Evolutionary conservation across 177 flowering plant genomes (phyloP), one percentile per base, ranked within the genome.

Genomic region (Vitis hybrid): DNA sequence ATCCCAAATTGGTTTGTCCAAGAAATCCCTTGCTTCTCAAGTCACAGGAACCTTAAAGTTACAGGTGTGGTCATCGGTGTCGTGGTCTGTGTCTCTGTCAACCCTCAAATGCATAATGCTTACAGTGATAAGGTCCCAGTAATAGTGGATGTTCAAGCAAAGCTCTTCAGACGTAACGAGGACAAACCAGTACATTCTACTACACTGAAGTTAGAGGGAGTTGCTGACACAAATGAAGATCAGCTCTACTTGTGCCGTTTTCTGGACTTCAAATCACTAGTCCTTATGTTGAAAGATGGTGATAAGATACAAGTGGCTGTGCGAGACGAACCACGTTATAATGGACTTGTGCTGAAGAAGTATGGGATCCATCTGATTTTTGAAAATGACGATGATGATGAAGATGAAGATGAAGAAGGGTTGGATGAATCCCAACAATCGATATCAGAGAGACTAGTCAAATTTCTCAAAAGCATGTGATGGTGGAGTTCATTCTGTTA

Each of bases 381-480:
- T 48, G 81, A 80, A 58, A 76, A 80, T 65, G 83, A 78, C 51
- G 82, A 81, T 70, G 80, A 78, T 59, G 11, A 61, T 61, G 64
- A 22, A 10, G 68, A 69, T 8, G 65, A 70, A 1, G 68, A 77
- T 57, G 81, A 76, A 58, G 71, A 64, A 22, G 69, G 50, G 15
- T 59, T 78, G 67, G 65, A 67, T 19, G 74, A 68, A 59, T 61
- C 62, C 15, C 61, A 71, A 58, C 77, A 66, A 34, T 71, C 81
- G 9, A 74, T 71, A 14, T 76, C 84, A 2, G 53, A 68, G 8
- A 81, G 52, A 73, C 51, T 78, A n/a, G 68, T 69, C 8, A 65
- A 15, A 45, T 81, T 78, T 34, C 45, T 34, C 45, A 34, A 34
- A 34, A 34, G 0, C 45, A 34, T 34, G 45, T 34, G 45, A 34